Base-by-base conservation (phyloP, 2,329 filamentous ascomycete species). In the Colletotrichum viniferum region DNA sequence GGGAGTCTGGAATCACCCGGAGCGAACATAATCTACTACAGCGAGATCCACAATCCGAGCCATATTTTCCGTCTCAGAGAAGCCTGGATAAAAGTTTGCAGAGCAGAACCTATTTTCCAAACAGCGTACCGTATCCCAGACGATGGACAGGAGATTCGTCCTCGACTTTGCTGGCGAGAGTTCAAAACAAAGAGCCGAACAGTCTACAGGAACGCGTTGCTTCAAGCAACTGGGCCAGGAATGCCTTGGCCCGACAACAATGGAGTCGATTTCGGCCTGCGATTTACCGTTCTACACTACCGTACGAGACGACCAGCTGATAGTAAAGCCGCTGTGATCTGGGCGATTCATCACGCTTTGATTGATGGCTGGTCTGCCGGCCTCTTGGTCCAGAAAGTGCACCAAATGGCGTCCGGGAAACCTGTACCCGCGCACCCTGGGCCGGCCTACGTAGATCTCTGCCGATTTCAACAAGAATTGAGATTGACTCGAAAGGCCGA, bases 61-160 rank as follows among this genome's bases (percentile, higher is more conserved):
- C n/a, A 80, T n/a, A 55, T 80, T 24, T 71, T 74, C 13, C 56
- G 14, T 3, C 43, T 82, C n/a, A 80, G 78, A 63, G 62, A 76
- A 13, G 81, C 81, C 6, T 82, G 81, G 81, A 71, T 74, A 55
- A 68, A 70, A 2, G 80, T 82, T 14, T 70, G 80, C 32, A 71
- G 78, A 21, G 67, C 67, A 9, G 81, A 83, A 73, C 76, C 80
- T 2, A 79, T 82, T 4, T 82, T 66, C 34, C 9, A n/a, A 10
- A 24, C 26, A 12, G 52, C 38, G n/a, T 66, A 66, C 38, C 43
- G 43, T 12, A 66, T 10, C 16, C 63, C 63, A 21, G 43, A 66
- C 30, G 63, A 55, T n/a, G 18, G n/a, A 28, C 26, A 55, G 12
- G 14, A 32, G 38, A 66, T 66, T 12, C 16, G 28, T 6, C 28